Evolutionary conservation across 768 basidiomycete species (phyloP).

Genomic region (Chalciporus sphaerocephalus): DNA sequence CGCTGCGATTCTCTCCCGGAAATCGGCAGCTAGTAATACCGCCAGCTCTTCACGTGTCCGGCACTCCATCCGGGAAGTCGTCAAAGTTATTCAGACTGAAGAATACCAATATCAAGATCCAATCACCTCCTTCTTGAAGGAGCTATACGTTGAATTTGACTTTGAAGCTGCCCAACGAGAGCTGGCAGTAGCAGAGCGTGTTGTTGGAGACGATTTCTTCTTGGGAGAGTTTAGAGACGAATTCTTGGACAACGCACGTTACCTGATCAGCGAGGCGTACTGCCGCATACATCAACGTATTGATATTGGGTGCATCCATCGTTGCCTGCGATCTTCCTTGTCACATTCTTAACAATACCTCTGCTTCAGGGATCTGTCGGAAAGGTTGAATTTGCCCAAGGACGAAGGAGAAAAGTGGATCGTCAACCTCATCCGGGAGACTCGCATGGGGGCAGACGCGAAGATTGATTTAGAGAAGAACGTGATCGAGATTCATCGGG

Average conservation of each 20-base stretch:
- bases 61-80: slow-evolving; percentile 85
- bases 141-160: slow-evolving; percentile 93
- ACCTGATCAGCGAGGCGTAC: slow-evolving; percentile 94
- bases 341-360: background rate
- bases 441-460: slow-evolving; percentile 92
- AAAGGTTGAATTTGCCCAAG: slow-evolving; percentile 85
- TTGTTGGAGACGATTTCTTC: slow-evolving; percentile 93
- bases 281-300: slow-evolving; percentile 95
- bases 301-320: slow-evolving; percentile 64
- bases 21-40: slow-evolving; percentile 50
- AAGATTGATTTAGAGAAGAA: slow-evolving; percentile 99
- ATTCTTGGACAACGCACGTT: slow-evolving; percentile 94
- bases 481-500: slow-evolving; percentile 91
- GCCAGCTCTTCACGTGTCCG: slow-evolving; percentile 68
- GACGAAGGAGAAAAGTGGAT: slow-evolving; percentile 99
- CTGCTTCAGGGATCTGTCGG: slow-evolving; percentile 78
- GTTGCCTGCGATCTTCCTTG: background rate
- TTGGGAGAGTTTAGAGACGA: slow-evolving; percentile 85
- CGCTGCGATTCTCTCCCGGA: slow-evolving; percentile 88
- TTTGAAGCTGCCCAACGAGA: slow-evolving; percentile 91
- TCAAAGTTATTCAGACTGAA: slow-evolving; percentile 91
- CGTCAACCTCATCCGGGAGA: slow-evolving; percentile 97
- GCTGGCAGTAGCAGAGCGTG: slow-evolving; percentile 69
- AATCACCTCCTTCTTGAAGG: slow-evolving; percentile 87
- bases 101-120: slow-evolving; percentile 96